These are phyloP conservation scores for Blepharisma japonicum DNA, from an alignment of 73 alveolate species.

Conservation along the genomic window DNA sequence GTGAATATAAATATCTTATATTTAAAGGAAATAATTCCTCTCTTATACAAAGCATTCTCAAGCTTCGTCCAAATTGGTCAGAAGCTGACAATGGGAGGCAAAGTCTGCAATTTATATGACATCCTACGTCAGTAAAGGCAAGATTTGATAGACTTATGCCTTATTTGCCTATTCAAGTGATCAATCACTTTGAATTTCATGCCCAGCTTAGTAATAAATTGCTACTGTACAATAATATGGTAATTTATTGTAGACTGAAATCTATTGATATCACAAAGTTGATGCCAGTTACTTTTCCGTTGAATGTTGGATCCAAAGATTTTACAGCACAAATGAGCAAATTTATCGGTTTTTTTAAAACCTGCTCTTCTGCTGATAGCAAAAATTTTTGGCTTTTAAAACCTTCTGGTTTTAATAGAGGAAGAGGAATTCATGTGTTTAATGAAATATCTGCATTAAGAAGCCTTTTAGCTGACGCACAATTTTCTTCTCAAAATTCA, in stretches of 20 bases:
- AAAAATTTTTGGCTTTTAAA: constrained; percentile 96
- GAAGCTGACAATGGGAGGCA: neutral
- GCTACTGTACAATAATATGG: constrained; percentile 74
- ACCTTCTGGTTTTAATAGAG: constrained; percentile 96
- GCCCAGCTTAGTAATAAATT: constrained; percentile 79
- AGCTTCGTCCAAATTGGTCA: neutral
- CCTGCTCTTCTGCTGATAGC: constrained; percentile 52
- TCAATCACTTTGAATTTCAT: constrained; percentile 96
- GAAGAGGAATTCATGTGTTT: constrained; percentile 92
- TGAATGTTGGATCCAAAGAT: constrained; percentile 34
- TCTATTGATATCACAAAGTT: constrained; percentile 28
- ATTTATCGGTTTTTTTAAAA: constrained; percentile 42
- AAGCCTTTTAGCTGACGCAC: constrained; percentile 39
- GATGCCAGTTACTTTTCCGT: constrained; percentile 45
- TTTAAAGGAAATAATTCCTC: constrained; percentile 15
- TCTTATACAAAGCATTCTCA: neutral
- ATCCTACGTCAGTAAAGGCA: constrained; percentile 67
- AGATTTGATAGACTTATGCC: constrained; percentile 65
- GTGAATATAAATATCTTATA: neutral
- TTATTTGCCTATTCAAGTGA: constrained; percentile 39
- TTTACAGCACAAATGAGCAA: constrained; percentile 30
- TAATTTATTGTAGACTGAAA: constrained; percentile 28
- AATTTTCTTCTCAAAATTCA: constrained; percentile 29
- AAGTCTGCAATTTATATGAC: constrained; percentile 71
- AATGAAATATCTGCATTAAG: constrained; percentile 78